Evolutionary conservation across 1,284 basidiomycete species (phyloP).

Genomic region (Taiwanofungus camphoratus): DNA sequence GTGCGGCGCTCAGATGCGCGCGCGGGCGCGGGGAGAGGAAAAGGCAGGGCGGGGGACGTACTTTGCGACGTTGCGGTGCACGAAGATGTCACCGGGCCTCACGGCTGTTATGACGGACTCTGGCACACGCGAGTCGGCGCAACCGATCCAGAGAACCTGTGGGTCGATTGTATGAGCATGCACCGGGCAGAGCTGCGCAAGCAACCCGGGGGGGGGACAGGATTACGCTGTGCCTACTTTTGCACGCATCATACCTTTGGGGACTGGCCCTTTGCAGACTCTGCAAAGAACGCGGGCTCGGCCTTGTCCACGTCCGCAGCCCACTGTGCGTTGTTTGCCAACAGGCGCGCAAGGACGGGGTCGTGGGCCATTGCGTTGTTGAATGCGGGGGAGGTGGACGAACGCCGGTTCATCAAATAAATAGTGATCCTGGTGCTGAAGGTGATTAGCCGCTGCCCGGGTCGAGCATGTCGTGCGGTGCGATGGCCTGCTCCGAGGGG

Average conservation of each 20-base stretch:
- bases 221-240: too few relatives aligned
- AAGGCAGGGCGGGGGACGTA: constrained; percentile 25
- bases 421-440: too few relatives aligned
- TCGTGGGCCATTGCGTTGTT: constrained; percentile 18
- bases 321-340: constrained; percentile 58
- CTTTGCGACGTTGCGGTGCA: constrained; percentile 65
- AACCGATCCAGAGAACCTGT: constrained; percentile 71
- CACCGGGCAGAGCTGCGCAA: not conserved
- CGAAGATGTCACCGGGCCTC: constrained; percentile 65
- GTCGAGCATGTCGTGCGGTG: too few relatives aligned
- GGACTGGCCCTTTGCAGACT: constrained; percentile 58
- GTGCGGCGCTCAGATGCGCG: constrained; percentile 3
- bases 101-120: constrained; percentile 49
- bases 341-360: constrained; percentile 37
- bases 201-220: not conserved
- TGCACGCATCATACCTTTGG: constrained; percentile 48
- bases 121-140: constrained; percentile 64
- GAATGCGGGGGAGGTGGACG: constrained; percentile 4
- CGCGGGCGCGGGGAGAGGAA: not conserved
- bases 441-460: too few relatives aligned
- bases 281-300: constrained; percentile 61
- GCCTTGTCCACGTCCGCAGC: constrained; percentile 45
- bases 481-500: too few relatives aligned
- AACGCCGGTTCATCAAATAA: too few relatives aligned
- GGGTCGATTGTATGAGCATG: constrained; percentile 1